Evolutionary conservation across 805 yeast genomes (phyloP), one percentile per base, ranked within the genome.

Genomic region (Ascoidea tarda): DNA sequence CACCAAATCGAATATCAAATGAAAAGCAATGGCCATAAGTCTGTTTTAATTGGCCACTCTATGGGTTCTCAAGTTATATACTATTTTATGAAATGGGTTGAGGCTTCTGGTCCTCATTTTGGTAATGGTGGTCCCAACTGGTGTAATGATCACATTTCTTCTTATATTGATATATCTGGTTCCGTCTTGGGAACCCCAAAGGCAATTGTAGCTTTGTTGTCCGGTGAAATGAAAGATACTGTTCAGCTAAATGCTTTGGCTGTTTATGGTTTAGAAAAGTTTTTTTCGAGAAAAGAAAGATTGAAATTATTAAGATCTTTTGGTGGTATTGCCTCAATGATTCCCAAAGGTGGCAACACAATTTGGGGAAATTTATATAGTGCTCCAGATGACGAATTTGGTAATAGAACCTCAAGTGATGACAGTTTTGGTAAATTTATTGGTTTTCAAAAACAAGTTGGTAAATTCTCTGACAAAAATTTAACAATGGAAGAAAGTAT

Each of bases 211-310:
- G 96, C 96, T 0, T 70, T 93, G 54, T 66, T 93, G n/a, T 87
- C 96, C 14, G 99, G 99, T 14, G 99, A 93, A 68, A 93, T 93
- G 98, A 87, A 82, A 65, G 99, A 93, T 66, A 93, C 99, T 0
- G 95, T 95, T 33, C 96, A 91, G 62, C 72, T 93, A 64, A 93
- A 93, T 65, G 84, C 93, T 3, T 68, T 91, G 55, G 99, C 98
- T 0, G 88, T 91, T 58, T 88, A 87, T 62, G 99, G 97, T 1
- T 74, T 93, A 53, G 99, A 93, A 63, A 88, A 87, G 68, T 93
- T 93, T 67, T 89, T 93, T 66, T 84, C 93, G 51, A 77, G 96
- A 63, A 77, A 79, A 55, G 99, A 91, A 68, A 77, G 99, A 59
- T 79, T 88, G 5, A 95, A 87, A 56, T 74, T 93, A 84, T 64